Evolutionary conservation across 2,329 filamentous ascomycete genomes (phyloP), one percentile per base, ranked within the genome.

Genomic region (Metarhizium guizhouense): DNA sequence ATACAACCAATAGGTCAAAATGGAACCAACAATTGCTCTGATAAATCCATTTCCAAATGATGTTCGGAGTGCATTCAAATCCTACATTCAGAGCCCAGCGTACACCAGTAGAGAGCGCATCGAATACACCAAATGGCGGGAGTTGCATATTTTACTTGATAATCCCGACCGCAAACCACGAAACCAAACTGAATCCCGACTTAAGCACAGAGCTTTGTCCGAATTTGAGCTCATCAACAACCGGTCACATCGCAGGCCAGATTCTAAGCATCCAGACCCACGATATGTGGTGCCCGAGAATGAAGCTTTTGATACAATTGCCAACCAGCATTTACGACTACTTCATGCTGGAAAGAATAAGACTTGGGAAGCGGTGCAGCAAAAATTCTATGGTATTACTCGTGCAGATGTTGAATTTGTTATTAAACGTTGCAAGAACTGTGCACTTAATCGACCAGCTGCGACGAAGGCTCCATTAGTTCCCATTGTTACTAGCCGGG

Each of bases 41-140:
- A 49, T 54, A 36, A 54, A 54, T 54, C 53, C 43, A 54, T 54
- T 54, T 42, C 53, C 29, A 47, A 54, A 49, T 54, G 43, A 54
- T 54, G 29, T 54, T 25, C 43, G 43, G 11, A 49, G 47, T 49
- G 53, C 43, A 48, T 54, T 54, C 38, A 10, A 54, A n/a, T 16
- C 29, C 20, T 54, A 5, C 32, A 49, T 54, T 29, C 36, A 36
- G 29, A 45, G 45, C 16, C 53, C 53, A 32, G 30, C 29, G 13
- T 54, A 49, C 34, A 32, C 47, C 43, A 54, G 49, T 49, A n/a
- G 53, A 45, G 53, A 54, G 45, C 53, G 47, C 16, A 4, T 55
- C n/a, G 34, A 55, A 18, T 51, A 51, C 20, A 18, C 47, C 25
- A 51, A 42, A 38, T 51, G 47, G 45, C 29, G 53, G 25, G 18